A percentile compares a stretch with the other conserved stretches of the same genome.
These are phyloP conservation scores for Apophysomyces variabilis DNA, from an alignment of 371 early-diverging fungal genomes.

Conservation along the genomic window DNA sequence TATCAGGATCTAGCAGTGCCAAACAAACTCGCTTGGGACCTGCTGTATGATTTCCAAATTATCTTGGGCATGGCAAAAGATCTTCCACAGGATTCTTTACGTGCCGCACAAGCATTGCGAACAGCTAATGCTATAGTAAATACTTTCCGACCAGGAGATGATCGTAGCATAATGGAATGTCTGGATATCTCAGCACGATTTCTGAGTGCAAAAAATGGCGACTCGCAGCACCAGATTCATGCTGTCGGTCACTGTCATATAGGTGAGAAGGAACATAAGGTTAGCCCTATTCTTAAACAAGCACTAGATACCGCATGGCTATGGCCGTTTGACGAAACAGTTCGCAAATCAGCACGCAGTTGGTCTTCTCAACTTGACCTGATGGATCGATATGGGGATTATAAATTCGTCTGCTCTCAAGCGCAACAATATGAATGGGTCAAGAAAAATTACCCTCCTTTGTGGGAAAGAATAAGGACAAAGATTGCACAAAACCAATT, in stretches of 20 bases:
- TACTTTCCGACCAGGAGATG: constrained; percentile 58
- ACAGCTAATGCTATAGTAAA: constrained; percentile 87
- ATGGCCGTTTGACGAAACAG: constrained; percentile 93
- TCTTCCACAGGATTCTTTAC: constrained; percentile 70
- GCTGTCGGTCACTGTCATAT: constrained; percentile 47
- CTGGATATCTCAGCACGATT: constrained; percentile 64
- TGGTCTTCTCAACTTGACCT: constrained; percentile 84
- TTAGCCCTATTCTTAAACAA: not conserved
- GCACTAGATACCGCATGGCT: constrained; percentile 68
- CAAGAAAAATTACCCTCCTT: constrained; percentile 71
- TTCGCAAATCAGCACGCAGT: constrained; percentile 87
- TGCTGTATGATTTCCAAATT: constrained; percentile 81
- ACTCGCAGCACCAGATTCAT: constrained; percentile 36
- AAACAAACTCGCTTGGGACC: constrained; percentile 70
- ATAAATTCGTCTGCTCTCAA: constrained; percentile 87
- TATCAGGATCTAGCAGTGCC: constrained; percentile 68
- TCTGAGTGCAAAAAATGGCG: constrained; percentile 55
- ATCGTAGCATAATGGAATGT: constrained; percentile 52
- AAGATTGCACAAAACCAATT: constrained; percentile 75
- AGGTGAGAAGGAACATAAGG: constrained; percentile 14
- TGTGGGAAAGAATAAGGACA: constrained; percentile 77
- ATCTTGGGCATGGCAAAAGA: constrained; percentile 80
- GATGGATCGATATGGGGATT: constrained; percentile 86
- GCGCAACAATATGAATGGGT: constrained; percentile 96
- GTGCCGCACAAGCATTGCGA: constrained; percentile 81